phyloP scores from a whole-genome alignment of 345 rosid genomes.

The Lagerstroemia speciosa region DNA sequence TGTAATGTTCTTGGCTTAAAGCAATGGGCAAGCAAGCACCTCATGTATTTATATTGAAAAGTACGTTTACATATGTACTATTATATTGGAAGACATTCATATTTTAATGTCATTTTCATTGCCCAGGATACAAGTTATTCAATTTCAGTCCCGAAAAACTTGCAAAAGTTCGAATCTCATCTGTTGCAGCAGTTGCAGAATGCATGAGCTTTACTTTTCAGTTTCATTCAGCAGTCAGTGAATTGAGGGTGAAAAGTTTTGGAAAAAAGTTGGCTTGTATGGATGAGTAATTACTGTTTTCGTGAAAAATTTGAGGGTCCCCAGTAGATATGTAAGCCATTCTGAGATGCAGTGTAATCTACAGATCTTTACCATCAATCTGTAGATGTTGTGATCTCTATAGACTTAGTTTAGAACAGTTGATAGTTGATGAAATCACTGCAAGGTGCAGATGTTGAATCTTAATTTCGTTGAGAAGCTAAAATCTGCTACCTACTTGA shows the following conservation, averaged over 20 bases:
- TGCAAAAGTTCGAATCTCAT: slow-evolving; percentile 54
- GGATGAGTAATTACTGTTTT: not conserved
- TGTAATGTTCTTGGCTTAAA: too few species aligned
- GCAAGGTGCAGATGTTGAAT: not conserved
- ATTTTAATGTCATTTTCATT: too few species aligned
- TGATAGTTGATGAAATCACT: too few species aligned
- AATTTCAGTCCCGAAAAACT: slow-evolving; percentile 62
- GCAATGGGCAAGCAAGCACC: too few species aligned
- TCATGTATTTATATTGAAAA: too few species aligned
- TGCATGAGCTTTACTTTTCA: slow-evolving; percentile 25
- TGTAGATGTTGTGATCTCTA: not conserved
- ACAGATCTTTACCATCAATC: not conserved
- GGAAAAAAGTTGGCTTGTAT: not conserved
- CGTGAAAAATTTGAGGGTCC: not conserved
- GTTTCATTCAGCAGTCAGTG: not conserved
- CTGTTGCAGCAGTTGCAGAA: slow-evolving; percentile 58
- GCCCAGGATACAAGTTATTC: too few species aligned
- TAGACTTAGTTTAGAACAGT: not conserved
- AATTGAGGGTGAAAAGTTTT: not conserved
- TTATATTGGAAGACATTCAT: too few species aligned
- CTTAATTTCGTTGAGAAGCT: not conserved
- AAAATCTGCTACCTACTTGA: slow-evolving; percentile 21
- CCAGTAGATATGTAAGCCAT: not conserved
- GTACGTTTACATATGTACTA: too few species aligned
- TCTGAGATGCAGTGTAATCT: not conserved